Conservation (phyloP, 805 yeast species). For the Nakazawaea pomicola region DNA sequence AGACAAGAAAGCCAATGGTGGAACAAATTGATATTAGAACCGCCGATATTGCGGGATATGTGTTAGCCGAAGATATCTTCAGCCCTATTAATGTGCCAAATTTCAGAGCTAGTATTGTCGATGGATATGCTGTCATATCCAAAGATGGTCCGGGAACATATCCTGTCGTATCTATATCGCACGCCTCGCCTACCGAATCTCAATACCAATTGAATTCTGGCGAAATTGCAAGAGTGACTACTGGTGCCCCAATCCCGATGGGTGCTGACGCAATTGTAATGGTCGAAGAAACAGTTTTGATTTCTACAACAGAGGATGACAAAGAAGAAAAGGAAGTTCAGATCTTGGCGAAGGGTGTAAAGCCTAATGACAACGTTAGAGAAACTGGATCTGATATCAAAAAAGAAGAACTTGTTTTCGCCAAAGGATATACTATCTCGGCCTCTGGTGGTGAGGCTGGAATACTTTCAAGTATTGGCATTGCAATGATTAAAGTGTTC, state of each 20-base stretch:
- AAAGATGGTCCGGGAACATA: constrained; percentile 41
- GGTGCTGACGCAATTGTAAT: constrained; percentile 50
- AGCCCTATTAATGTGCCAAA: constrained; percentile 39
- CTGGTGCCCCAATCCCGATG: constrained; percentile 54
- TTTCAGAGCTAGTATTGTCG: constrained; percentile 51
- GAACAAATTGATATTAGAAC: constrained; percentile 23
- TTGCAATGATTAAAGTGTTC: constrained; percentile 30
- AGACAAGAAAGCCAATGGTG: constrained; percentile 27
- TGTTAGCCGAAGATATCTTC: constrained; percentile 36
- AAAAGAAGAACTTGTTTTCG: constrained; percentile 32
- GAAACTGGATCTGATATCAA: constrained; percentile 42
- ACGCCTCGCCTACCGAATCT: constrained; percentile 30
- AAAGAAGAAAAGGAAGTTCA: constrained; percentile 35
- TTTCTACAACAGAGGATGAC: constrained; percentile 29
- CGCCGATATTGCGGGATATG: constrained; percentile 29
- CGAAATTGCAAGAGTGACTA: constrained; percentile 41
- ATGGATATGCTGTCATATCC: constrained; percentile 47
- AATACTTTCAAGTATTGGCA: constrained; percentile 41
- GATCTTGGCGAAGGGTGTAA: constrained; percentile 35
- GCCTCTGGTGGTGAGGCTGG: constrained; percentile 47
- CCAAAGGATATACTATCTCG: constrained; percentile 32
- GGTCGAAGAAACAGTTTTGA: constrained; percentile 45
- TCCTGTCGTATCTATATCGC: constrained; percentile 35
- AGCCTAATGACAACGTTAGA: constrained; percentile 40
- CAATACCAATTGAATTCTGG: constrained; percentile 21